Conservation (phyloP, 148 eudicot species). For the Arctostaphylos glauca region DNA sequence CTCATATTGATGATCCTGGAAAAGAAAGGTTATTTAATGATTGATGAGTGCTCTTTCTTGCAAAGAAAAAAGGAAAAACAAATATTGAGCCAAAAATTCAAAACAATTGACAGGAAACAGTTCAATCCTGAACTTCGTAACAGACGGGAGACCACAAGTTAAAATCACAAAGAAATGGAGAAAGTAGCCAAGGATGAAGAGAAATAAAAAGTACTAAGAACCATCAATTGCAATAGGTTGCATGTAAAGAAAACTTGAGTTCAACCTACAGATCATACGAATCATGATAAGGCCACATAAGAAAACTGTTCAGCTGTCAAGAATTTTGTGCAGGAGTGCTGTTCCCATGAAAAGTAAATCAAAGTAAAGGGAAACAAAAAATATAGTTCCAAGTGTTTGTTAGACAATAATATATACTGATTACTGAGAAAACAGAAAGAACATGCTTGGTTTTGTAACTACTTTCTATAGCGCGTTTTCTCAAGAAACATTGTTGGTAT, state of each 20-base stretch:
- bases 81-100: neutral
- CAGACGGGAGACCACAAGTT: slow-evolving; percentile 1
- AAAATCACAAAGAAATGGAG: neutral
- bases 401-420: neutral
- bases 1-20: slow-evolving; percentile 89
- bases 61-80: neutral
- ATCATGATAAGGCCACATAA: neutral
- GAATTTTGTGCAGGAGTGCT: neutral
- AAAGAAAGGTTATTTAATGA: neutral
- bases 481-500: neutral
- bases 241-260: neutral
- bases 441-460: neutral
- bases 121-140: neutral
- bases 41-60: neutral
- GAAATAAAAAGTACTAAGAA: neutral
- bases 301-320: neutral
- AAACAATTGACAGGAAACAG: neutral
- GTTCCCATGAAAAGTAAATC: neutral
- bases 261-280: neutral
- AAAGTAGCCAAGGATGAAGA: neutral
- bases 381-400: neutral
- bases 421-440: neutral
- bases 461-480: neutral
- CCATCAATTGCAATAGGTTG: neutral
- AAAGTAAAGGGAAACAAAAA: neutral